Percentiles rank a stretch among this genome's conserved stretches.
These are phyloP conservation scores for Bryoerythrophyllum caledonicum DNA, from an alignment of 225 moss, liverwort and hornwort species.

Conservation along the genomic window DNA sequence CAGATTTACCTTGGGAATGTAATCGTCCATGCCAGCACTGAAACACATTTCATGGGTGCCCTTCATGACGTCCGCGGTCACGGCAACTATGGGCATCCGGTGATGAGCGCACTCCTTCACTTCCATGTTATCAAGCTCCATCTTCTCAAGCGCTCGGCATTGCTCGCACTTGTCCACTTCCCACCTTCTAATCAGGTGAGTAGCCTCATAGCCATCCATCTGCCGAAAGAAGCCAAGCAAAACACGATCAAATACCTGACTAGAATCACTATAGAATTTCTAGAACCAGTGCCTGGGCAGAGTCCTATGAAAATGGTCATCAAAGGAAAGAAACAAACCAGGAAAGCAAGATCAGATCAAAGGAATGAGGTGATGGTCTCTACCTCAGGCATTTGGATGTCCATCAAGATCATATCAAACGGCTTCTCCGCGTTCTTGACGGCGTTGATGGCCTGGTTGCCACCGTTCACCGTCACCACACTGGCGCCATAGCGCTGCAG, in stretches of 20 bases:
- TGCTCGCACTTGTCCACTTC: slow-evolving; percentile 59
- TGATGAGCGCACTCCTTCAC: slow-evolving; percentile 50
- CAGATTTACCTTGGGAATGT: slow-evolving; percentile 65
- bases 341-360: not conserved
- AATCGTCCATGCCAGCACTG: slow-evolving; percentile 76
- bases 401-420: slow-evolving; percentile 92
- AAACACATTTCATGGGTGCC: slow-evolving; percentile 76
- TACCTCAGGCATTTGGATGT: slow-evolving; percentile 99
- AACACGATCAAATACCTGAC: not conserved
- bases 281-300: too few relatives aligned
- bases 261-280: not conserved
- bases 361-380: not conserved
- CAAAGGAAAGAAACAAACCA: not conserved
- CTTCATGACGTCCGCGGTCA: slow-evolving; percentile 86
- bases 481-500: slow-evolving; percentile 75
- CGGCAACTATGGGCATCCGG: slow-evolving; percentile 71
- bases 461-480: slow-evolving; percentile 74
- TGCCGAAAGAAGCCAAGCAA: slow-evolving; percentile 12
- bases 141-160: slow-evolving; percentile 35
- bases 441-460: slow-evolving; percentile 57
- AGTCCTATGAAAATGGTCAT: too few relatives aligned
- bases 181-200: slow-evolving; percentile 62
- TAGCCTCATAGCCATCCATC: slow-evolving; percentile 82
- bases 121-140: slow-evolving; percentile 12
- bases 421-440: slow-evolving; percentile 50